These are phyloP conservation scores for Calophaca sinica DNA, from an alignment of 306 rosid species.

Conservation along the genomic window DNA sequence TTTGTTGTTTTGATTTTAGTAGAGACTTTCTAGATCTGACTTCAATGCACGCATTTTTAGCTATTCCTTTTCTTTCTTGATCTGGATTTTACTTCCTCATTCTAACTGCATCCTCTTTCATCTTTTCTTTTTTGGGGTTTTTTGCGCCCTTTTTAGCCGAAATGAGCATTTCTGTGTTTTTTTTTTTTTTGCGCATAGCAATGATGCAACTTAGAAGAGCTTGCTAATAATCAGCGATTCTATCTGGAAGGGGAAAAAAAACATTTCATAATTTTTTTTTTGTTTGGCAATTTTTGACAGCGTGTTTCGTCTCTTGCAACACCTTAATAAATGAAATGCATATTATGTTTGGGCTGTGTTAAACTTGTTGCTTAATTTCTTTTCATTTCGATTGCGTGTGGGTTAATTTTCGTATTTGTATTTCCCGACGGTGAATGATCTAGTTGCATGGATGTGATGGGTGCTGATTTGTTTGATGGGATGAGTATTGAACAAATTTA, in stretches of 20 bases:
- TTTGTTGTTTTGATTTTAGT: neutral
- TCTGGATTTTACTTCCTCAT: conserved; percentile 35
- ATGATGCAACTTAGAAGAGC: neutral
- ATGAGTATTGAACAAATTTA: conserved; percentile 27
- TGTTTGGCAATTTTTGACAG: neutral
- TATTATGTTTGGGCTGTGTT: neutral
- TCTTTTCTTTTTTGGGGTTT: neutral
- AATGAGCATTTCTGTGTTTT: conserved; percentile 2
- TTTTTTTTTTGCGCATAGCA: neutral
- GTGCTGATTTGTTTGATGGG: conserved; percentile 17
- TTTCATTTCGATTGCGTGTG: conserved; percentile 8
- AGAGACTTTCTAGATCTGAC: conserved; percentile 55
- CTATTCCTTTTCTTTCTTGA: conserved; percentile 23
- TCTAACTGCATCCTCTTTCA: conserved; percentile 10
- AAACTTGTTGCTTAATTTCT: conserved; percentile 25
- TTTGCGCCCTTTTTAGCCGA: neutral
- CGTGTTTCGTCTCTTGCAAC: neutral
- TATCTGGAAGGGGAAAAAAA: neutral
- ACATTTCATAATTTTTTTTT: neutral
- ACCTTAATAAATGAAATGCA: neutral
- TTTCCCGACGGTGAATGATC: neutral
- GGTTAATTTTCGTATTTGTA: conserved; percentile 19
- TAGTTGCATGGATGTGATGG: neutral
- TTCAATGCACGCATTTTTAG: conserved; percentile 30
- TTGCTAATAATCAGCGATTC: conserved; percentile 12